phyloP scores from a whole-genome alignment of 768 basidiomycete genomes.

The Rubroboletus pulcherrimus region DNA sequence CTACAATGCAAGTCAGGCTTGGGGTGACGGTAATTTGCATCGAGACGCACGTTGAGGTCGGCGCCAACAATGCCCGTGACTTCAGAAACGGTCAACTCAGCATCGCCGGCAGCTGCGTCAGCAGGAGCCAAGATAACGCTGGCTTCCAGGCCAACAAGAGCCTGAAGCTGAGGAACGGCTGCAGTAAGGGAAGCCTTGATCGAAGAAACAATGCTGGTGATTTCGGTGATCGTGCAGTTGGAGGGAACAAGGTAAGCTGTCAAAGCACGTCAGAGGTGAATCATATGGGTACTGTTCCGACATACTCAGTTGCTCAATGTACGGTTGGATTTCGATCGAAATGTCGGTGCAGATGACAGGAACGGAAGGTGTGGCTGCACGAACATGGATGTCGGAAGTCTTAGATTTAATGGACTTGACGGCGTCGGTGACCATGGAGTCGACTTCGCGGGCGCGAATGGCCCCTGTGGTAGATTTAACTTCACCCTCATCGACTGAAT shows the following conservation, averaged over 20 bases:
- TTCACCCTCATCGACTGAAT: no score
- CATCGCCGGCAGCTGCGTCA: constrained; percentile 4
- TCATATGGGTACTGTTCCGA: neutral
- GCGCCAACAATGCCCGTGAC: constrained; percentile 25
- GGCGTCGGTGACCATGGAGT: neutral
- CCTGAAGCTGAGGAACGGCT: constrained; percentile 24
- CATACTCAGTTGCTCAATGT: constrained; percentile 27
- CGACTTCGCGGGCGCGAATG: neutral
- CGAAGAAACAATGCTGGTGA: constrained; percentile 19
- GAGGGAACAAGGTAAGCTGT: constrained; percentile 23
- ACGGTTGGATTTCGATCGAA: constrained; percentile 12
- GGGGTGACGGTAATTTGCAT: neutral
- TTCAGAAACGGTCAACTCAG: constrained; percentile 24
- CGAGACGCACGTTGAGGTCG: constrained; percentile 20
- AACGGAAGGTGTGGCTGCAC: constrained; percentile 13
- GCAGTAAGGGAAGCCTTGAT: constrained; percentile 23
- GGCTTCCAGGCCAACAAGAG: constrained; percentile 21
- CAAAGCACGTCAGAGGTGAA: neutral
- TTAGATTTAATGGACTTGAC: neutral
- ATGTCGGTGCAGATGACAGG: constrained; percentile 26
- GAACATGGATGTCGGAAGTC: neutral
- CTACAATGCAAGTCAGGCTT: constrained; percentile 9
- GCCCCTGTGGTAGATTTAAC: neutral
- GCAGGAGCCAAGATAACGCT: constrained; percentile 25
- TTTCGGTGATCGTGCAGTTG: constrained; percentile 21